Conservation (phyloP, 805 yeast species). For the Myxozyma udenii region DNA sequence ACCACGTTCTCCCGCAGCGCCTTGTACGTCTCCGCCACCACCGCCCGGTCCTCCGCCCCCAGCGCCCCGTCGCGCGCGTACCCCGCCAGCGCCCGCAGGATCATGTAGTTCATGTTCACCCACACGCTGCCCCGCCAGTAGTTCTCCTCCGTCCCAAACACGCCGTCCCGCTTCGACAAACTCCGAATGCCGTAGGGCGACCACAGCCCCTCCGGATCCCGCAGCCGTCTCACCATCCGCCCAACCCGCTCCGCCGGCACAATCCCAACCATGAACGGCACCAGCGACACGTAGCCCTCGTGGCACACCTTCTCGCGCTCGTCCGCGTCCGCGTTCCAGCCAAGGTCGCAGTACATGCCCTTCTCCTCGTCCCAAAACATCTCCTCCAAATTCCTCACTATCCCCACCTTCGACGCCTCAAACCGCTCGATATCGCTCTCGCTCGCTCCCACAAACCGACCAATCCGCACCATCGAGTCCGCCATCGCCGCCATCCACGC, state of each 20-base stretch:
- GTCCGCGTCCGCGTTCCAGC: conserved; percentile 36
- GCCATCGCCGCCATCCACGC: conserved; percentile 96
- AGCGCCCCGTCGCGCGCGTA: conserved; percentile 48
- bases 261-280: conserved; percentile 78
- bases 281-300: conserved; percentile 79
- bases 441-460: conserved; percentile 54
- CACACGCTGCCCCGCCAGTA: conserved; percentile 96
- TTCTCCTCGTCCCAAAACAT: conserved; percentile 76
- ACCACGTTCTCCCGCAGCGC: conserved; percentile 66
- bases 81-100: conserved; percentile 59
- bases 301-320: conserved; percentile 67
- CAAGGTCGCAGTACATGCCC: conserved; percentile 74
- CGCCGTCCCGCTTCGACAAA: conserved; percentile 61
- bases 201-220: conserved; percentile 75
- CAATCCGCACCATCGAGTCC: conserved; percentile 70
- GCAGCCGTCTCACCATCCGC: conserved; percentile 54
- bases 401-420: conserved; percentile 51
- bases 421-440: conserved; percentile 58
- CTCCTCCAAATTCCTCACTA: conserved; percentile 61
- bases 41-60: conserved; percentile 38
- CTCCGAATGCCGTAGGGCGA: conserved; percentile 76
- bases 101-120: conserved; percentile 85
- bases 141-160: conserved; percentile 76
- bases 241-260: conserved; percentile 38
- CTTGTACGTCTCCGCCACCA: conserved; percentile 52